Evolutionary conservation across 306 rosid species (phyloP).

Genomic region (Styphnolobium japonicum): DNA sequence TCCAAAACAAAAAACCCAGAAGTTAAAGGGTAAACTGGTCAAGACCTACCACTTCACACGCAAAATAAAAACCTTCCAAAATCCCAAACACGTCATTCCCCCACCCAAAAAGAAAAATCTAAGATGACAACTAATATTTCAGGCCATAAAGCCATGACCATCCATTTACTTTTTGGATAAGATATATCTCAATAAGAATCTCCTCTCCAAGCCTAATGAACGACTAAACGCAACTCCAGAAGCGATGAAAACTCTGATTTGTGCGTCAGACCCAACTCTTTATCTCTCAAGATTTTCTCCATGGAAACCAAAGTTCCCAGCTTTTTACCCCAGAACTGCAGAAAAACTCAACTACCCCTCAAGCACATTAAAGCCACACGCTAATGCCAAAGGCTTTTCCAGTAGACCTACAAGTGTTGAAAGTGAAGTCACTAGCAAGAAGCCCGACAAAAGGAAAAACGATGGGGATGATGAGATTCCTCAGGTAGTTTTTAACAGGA

Average conservation of each 20-base stretch:
- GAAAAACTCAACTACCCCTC: slow-evolving; percentile 5
- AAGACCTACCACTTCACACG: neutral
- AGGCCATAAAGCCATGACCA: slow-evolving; percentile 23
- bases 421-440: slow-evolving; percentile 17
- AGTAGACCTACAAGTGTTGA: slow-evolving; percentile 20
- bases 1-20: no score
- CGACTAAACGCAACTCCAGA: neutral
- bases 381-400: slow-evolving; percentile 67
- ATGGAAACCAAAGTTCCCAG: slow-evolving; percentile 43
- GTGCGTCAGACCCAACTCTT: slow-evolving; percentile 38
- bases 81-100: neutral
- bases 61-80: neutral
- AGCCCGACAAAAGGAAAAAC: slow-evolving; percentile 3
- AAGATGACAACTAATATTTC: slow-evolving; percentile 21
- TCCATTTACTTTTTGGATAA: slow-evolving; percentile 54
- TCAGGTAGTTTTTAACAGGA: slow-evolving; percentile 52
- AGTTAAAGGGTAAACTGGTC: neutral
- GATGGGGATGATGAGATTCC: slow-evolving; percentile 52
- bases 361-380: slow-evolving; percentile 26
- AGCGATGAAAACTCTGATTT: slow-evolving; percentile 61
- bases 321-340: slow-evolving; percentile 21
- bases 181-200: slow-evolving; percentile 36
- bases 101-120: neutral
- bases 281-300: slow-evolving; percentile 39
- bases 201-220: neutral